Evolutionary conservation across 306 rosid species (phyloP).

Genomic region (Dryas octopetala): DNA sequence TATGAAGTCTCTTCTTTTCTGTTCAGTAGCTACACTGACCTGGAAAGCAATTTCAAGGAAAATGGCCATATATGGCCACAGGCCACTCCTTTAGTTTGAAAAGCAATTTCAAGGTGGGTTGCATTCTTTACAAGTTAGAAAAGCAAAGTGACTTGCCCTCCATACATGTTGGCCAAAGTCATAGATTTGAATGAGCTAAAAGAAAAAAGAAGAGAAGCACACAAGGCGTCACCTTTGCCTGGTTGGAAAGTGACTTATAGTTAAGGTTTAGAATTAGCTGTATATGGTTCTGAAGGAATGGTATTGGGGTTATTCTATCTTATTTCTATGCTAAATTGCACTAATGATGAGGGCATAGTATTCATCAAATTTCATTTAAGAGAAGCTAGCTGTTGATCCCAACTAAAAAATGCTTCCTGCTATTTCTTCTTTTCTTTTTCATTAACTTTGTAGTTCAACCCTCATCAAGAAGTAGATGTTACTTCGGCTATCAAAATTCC

Average conservation of each 20-base stretch:
- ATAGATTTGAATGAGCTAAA: background rate
- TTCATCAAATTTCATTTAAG: background rate
- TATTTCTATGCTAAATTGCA: background rate
- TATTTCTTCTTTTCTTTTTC: no score
- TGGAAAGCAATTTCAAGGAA: slow-evolving; percentile 9
- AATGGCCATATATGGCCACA: background rate
- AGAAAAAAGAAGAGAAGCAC: background rate
- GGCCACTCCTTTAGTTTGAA: background rate
- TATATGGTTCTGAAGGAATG: background rate
- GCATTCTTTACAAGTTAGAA: slow-evolving; percentile 21
- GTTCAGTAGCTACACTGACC: background rate
- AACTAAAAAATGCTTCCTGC: no score
- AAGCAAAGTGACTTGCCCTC: slow-evolving; percentile 15
- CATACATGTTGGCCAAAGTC: slow-evolving; percentile 7
- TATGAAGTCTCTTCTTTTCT: no score
- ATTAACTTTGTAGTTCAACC: no score
- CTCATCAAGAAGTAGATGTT: no score
- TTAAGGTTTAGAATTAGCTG: background rate
- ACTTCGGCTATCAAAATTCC: no score
- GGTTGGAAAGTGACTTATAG: background rate
- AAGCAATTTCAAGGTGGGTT: background rate
- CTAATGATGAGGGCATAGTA: background rate
- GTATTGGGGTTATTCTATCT: background rate
- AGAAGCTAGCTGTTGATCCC: no score
- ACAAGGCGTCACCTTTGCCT: background rate